Percentiles rank a stretch among this genome's conserved stretches.
Conservation (phyloP, 169 alveolate genomes). For the Miamiensis avidus region DNA sequence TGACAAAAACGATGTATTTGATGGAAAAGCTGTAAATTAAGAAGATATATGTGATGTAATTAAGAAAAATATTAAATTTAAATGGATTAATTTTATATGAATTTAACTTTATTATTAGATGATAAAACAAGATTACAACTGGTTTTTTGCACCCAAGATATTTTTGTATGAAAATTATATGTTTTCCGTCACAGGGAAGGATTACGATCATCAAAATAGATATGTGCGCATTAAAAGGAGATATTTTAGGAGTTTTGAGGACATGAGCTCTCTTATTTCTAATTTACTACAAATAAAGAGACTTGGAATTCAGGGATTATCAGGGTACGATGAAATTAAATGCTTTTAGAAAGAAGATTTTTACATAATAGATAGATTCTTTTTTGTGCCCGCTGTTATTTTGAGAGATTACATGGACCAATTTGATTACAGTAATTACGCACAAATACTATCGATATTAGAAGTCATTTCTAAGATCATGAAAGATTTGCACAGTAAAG, state of each 20-base stretch:
- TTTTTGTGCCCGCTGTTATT: background rate
- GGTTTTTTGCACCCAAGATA: background rate
- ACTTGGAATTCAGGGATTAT: background rate
- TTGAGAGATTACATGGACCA: background rate
- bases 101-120: too few relatives aligned
- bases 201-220: background rate
- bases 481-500: background rate
- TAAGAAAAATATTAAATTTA: too few relatives aligned
- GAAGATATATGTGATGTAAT: too few relatives aligned
- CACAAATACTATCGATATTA: background rate
- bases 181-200: background rate
- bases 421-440: background rate
- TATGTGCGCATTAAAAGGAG: background rate
- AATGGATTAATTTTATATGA: too few relatives aligned
- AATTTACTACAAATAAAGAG: too few relatives aligned
- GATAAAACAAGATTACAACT: too few relatives aligned
- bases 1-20: too few relatives aligned
- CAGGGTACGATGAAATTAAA: background rate
- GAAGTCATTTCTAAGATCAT: background rate
- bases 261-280: background rate
- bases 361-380: background rate
- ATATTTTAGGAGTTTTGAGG: too few relatives aligned
- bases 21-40: too few relatives aligned
- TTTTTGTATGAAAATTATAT: background rate
- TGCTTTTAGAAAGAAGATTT: background rate